These are phyloP conservation scores for Neurospora sp. DNA, from an alignment of 495 filamentous ascomycete species.

Conservation along the genomic window DNA sequence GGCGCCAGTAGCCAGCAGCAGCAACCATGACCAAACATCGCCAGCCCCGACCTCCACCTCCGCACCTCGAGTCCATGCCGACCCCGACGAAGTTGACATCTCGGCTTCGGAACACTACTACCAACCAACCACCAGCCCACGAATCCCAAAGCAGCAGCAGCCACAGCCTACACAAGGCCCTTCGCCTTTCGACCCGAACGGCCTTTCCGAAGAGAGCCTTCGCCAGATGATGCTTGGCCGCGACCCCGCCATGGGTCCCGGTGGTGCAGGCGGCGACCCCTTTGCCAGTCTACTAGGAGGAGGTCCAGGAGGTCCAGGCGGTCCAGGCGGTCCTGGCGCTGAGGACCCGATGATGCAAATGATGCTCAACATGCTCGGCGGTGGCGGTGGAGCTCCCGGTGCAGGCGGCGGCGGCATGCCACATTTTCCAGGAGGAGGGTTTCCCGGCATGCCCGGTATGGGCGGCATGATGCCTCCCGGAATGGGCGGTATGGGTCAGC, in stretches of 20 bases:
- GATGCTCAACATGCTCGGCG: slow-evolving; percentile 25
- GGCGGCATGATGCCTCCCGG: not conserved
- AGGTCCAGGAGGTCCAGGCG: slow-evolving; percentile 13
- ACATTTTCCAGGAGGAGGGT: not conserved
- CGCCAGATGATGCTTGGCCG: slow-evolving; percentile 37
- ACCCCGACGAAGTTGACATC: slow-evolving; percentile 70
- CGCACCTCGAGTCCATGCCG: slow-evolving; percentile 28
- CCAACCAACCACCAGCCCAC: slow-evolving; percentile 31
- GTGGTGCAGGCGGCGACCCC: slow-evolving; percentile 20
- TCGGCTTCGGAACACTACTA: slow-evolving; percentile 42
- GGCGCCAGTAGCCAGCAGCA: slow-evolving; percentile 10
- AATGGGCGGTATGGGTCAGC: not conserved
- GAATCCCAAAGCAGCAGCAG: slow-evolving; percentile 15
- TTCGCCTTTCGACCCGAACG: not conserved
- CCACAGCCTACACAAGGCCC: slow-evolving; percentile 10
- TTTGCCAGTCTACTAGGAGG: slow-evolving; percentile 19
- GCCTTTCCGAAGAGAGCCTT: slow-evolving; percentile 30
- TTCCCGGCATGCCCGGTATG: slow-evolving; percentile 24
- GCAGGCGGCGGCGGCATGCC: slow-evolving; percentile 13
- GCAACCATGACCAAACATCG: not conserved
- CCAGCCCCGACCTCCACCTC: not conserved
- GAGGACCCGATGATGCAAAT: slow-evolving; percentile 25
- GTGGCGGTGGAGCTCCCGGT: slow-evolving; percentile 9
- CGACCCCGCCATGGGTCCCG: slow-evolving; percentile 13
- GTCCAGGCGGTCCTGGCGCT: slow-evolving; percentile 15